Evolutionary conservation across 2,329 filamentous ascomycete species (phyloP), one percentile per base, ranked within the genome.

Genomic region (Alternaria ventricosa): DNA sequence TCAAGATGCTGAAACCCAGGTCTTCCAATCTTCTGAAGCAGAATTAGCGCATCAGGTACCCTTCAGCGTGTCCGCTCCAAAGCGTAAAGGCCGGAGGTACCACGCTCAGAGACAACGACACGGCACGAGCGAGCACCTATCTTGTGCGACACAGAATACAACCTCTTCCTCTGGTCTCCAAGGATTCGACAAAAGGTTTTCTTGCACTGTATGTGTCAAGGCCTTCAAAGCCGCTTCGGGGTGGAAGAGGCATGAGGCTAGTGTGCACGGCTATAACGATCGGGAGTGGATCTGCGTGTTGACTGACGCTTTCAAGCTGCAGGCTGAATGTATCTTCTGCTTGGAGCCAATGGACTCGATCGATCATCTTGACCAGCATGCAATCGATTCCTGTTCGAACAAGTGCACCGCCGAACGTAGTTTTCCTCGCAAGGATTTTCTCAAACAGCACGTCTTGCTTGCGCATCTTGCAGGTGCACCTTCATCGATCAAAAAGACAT

Each of bases 201-300:
- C 59, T 1, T 69, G 68, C 23, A 71, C 66, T 2, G 58, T 54
- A 3, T 71, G 68, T 25, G 25, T 36, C 1, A 51, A 55, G 13
- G 25, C 61, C 1, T 71, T 71, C 59, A 63, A 62, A 11, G 44
- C 60, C 15, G 13, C 15, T 7, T 68, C 53, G 8, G 45, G 22
- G 2, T 71, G 63, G 69, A 68, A 64, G 49, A 50, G 69, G 47
- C 69, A 71, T 44, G 67, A 70, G 30, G 22, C 28, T 2, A 45
- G 54, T 13, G 65, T 66, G 10, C 67, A 71, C 22, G 55, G 47
- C 11, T 61, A 51, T 36, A 58, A 55, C 13, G 50, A 62, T 22
- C 50, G 9, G 4, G 33, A 59, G 22, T 70, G 67, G 69, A 55
- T 44, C 2, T 71, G 69, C 27, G 59, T 68, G 62, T 50, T 61